A percentile compares a stretch with the other conserved stretches of the same genome.
Evolutionary conservation across 2,329 filamentous ascomycete genomes (phyloP).

Genomic region (Hysterium pulicare): DNA sequence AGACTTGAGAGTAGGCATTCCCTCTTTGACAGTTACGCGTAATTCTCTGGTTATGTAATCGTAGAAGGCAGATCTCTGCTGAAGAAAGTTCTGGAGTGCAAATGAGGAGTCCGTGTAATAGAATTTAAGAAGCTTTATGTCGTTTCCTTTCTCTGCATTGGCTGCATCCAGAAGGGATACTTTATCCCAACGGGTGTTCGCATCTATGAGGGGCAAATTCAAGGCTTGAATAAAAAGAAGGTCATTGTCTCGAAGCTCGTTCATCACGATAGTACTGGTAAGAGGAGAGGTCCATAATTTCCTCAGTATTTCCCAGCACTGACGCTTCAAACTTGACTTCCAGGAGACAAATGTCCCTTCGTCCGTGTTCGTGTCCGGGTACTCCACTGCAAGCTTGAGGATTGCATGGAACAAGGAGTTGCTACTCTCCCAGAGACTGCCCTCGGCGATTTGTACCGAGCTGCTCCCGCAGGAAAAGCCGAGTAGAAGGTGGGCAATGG

Average conservation of each 20-base stretch:
- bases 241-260: constrained; percentile 75
- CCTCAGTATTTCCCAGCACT: constrained; percentile 61
- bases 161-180: constrained; percentile 51
- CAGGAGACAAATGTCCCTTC: constrained; percentile 34
- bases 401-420: constrained; percentile 82
- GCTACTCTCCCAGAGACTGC: constrained; percentile 67
- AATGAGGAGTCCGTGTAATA: constrained; percentile 64
- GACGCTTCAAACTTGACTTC: constrained; percentile 42
- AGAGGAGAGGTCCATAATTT: constrained; percentile 81
- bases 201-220: constrained; percentile 66
- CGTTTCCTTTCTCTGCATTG: constrained; percentile 15
- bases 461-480: constrained; percentile 78
- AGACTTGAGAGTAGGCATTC: constrained; percentile 54
- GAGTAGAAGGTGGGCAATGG: constrained; percentile 84
- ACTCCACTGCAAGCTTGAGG: constrained; percentile 65
- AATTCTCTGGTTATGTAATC: constrained; percentile 86
- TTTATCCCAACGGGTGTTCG: constrained; percentile 71
- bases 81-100: constrained; percentile 73
- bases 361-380: constrained; percentile 58
- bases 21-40: constrained; percentile 68
- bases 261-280: constrained; percentile 69
- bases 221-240: constrained; percentile 76
- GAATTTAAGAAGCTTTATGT: constrained; percentile 54
- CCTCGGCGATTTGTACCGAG: constrained; percentile 63
- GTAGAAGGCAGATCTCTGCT: constrained; percentile 70